These are phyloP conservation scores for Fusarium solani-melongenae DNA, from an alignment of 2,329 filamentous ascomycete genomes.

Conservation along the genomic window DNA sequence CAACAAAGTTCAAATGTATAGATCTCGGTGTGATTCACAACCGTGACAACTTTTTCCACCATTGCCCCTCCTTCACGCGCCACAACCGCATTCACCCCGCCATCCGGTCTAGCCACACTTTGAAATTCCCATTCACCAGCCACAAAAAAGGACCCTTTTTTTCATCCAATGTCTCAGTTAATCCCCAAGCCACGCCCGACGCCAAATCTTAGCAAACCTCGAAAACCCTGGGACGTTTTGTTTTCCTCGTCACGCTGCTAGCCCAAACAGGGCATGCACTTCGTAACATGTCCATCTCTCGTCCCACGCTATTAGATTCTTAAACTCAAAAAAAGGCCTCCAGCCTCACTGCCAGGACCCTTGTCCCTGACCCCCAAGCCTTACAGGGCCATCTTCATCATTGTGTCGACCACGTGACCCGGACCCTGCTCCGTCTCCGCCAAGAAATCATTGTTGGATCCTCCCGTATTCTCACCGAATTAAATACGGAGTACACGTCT, in stretches of 20 bases:
- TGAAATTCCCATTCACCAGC: neutral
- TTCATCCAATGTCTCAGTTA: constrained; percentile 5
- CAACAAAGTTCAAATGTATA: constrained; percentile 12
- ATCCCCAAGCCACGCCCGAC: neutral
- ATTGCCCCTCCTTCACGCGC: constrained; percentile 31
- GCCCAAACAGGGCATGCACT: constrained; percentile 4
- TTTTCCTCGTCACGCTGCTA: constrained; percentile 1
- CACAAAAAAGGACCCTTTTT: constrained; percentile 1
- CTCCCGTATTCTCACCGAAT: neutral
- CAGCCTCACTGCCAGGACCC: neutral
- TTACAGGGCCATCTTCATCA: constrained; percentile 5
- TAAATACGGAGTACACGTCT: too few species aligned
- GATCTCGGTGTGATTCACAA: constrained; percentile 35
- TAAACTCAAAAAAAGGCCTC: neutral
- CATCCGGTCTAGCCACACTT: constrained; percentile 16
- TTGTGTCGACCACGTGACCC: neutral
- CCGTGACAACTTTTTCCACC: constrained; percentile 19
- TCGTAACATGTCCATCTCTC: neutral
- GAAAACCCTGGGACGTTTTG: neutral
- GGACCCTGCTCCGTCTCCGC: neutral
- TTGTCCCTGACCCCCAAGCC: neutral
- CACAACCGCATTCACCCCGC: constrained; percentile 31
- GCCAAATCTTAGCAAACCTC: neutral
- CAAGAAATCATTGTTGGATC: neutral
- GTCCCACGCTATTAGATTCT: neutral